Evolutionary conservation across 164 flowering plant species (phyloP).

Genomic region (Chimonanthus salicifolius): DNA sequence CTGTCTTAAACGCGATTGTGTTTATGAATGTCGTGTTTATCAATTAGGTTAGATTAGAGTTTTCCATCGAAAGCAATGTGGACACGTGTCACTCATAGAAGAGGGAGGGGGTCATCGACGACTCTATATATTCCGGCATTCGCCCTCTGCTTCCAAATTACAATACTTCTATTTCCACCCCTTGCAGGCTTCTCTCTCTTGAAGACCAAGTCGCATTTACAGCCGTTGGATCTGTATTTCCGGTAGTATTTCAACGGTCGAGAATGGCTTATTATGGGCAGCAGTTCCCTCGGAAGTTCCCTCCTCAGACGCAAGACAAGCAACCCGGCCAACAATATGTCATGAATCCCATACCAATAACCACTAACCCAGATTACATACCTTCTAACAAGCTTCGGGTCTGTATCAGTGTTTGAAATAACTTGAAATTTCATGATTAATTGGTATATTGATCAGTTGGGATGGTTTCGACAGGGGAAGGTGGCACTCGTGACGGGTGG

Average conservation of each 20-base stretch:
- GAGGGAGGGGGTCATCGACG: too few relatives aligned
- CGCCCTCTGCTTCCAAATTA: neutral
- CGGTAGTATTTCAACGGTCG: neutral
- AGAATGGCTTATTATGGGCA: constrained; percentile 29
- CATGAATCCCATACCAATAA: constrained; percentile 59
- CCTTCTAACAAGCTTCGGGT: constrained; percentile 28
- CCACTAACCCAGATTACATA: constrained; percentile 32
- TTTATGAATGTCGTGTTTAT: too few relatives aligned
- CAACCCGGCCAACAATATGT: constrained; percentile 69
- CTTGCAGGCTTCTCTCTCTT: neutral
- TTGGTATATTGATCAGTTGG: neutral
- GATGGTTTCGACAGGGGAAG: constrained; percentile 32
- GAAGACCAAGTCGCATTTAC: neutral
- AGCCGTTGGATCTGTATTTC: neutral
- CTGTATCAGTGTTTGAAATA: too few relatives aligned
- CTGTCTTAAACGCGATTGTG: too few relatives aligned
- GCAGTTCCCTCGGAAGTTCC: constrained; percentile 24
- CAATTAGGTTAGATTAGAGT: too few relatives aligned
- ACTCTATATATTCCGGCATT: too few relatives aligned
- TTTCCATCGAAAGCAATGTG: too few relatives aligned
- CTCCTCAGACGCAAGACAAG: constrained; percentile 54
- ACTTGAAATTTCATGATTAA: too few relatives aligned
- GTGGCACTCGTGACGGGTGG: constrained; percentile 77
- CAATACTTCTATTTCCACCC: too few relatives aligned
- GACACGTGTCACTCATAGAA: too few relatives aligned